phyloP scores from a whole-genome alignment of 73 alveolate genomes.

The Paramecium caudatum region DNA sequence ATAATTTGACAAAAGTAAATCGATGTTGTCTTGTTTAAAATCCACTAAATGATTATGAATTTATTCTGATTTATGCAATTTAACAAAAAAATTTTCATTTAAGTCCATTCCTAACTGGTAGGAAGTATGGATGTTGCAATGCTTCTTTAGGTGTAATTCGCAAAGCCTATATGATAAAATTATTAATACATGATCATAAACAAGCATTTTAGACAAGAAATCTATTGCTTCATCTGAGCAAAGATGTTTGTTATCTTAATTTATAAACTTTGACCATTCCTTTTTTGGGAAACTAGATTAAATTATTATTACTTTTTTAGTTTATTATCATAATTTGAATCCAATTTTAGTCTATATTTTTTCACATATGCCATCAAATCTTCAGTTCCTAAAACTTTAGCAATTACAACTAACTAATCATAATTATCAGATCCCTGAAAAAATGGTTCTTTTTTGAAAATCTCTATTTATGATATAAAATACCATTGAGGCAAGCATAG shows the following conservation, averaged over 20 bases:
- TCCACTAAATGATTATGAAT: neutral
- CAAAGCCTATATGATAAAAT: constrained; percentile 47
- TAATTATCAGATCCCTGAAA: constrained; percentile 98
- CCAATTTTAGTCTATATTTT: constrained; percentile 79
- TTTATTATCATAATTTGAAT: constrained; percentile 78
- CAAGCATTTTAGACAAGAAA: constrained; percentile 94
- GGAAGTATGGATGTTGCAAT: constrained; percentile 95
- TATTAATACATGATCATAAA: constrained; percentile 89
- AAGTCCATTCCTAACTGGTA: constrained; percentile 79
- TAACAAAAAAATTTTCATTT: constrained; percentile 13
- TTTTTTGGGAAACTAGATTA: constrained; percentile 60
- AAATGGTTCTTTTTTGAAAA: constrained; percentile 97
- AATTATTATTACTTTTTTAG: constrained; percentile 21
- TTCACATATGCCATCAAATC: constrained; percentile 78
- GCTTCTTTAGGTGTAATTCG: constrained; percentile 98
- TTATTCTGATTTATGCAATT: neutral
- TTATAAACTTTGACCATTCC: constrained; percentile 82
- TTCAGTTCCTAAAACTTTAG: constrained; percentile 96
- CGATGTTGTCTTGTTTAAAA: neutral
- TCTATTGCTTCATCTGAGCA: constrained; percentile 95
- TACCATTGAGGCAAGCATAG: constrained; percentile 93
- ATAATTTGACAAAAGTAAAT: constrained; percentile 7
- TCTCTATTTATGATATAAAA: neutral
- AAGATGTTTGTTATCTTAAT: constrained; percentile 89
- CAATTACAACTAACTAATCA: constrained; percentile 95